A percentile compares a stretch with the other conserved stretches of the same genome.
Evolutionary conservation across 139 green algal species (phyloP).

Genomic region (Tetraselmis chui): DNA sequence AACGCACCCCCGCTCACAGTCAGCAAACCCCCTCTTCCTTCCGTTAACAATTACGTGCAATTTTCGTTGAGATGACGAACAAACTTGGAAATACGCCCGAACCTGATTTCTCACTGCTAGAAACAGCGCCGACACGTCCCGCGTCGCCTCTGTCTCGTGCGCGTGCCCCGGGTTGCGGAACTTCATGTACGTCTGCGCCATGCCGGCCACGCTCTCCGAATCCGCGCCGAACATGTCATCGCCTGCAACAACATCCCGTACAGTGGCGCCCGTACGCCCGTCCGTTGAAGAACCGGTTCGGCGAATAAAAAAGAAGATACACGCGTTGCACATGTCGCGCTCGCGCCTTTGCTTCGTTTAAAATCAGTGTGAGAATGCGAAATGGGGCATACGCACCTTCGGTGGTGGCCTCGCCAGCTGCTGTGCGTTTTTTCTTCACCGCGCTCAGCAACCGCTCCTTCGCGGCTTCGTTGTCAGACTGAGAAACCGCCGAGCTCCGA

Average conservation of each 20-base stretch:
- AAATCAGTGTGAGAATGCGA: too few species aligned
- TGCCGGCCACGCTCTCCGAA: background rate
- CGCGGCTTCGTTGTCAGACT: background rate
- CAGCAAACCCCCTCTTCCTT: background rate
- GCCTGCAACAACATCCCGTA: background rate
- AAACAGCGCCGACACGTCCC: background rate
- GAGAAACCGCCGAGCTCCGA: background rate
- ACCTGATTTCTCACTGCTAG: background rate
- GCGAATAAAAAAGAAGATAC: too few species aligned
- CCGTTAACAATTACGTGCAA: background rate
- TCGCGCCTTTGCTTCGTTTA: too few species aligned
- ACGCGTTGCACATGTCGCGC: too few species aligned
- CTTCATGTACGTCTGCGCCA: background rate
- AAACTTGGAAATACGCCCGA: background rate
- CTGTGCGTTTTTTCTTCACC: background rate
- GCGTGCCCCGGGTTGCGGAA: background rate
- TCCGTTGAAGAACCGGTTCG: too few species aligned
- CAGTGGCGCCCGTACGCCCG: background rate
- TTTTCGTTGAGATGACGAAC: background rate
- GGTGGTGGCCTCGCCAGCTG: background rate
- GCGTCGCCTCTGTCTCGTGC: background rate
- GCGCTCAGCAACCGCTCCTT: background rate
- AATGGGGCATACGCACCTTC: too few species aligned
- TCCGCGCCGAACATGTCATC: background rate
- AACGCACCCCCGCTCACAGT: background rate